Conservation (phyloP, 345 rosid species). For the Murraya paniculata region DNA sequence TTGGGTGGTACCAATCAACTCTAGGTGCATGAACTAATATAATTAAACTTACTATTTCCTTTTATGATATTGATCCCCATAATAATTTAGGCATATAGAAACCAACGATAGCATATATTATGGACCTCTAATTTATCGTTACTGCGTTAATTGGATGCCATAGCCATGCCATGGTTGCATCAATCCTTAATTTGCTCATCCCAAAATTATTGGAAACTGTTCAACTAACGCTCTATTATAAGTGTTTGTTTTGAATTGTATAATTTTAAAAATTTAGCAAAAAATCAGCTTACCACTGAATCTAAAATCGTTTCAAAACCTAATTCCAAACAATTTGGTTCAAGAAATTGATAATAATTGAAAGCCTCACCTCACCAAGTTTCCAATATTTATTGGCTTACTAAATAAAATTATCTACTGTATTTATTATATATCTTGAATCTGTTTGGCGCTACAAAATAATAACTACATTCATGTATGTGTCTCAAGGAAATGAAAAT, state of each 20-base stretch:
- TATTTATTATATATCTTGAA: no score
- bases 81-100: not conserved
- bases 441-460: no score
- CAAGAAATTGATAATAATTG: not conserved
- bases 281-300: not conserved
- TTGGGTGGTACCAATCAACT: no score
- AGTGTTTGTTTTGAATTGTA: not conserved
- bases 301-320: not conserved
- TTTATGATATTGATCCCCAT: no score
- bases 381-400: no score
- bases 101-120: not conserved
- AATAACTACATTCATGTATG: not conserved
- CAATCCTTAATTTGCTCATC: not conserved
- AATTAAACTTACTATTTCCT: no score
- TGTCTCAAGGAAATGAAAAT: not conserved
- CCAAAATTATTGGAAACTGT: not conserved
- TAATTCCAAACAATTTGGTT: not conserved
- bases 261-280: not conserved
- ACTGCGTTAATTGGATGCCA: not conserved
- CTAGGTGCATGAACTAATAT: no score
- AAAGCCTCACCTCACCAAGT: not conserved
- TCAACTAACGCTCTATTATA: not conserved
- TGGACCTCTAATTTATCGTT: not conserved
- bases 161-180: not conserved
- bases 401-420: no score